phyloP scores from a whole-genome alignment of 305 asterid species.

The Striga hermonthica region DNA sequence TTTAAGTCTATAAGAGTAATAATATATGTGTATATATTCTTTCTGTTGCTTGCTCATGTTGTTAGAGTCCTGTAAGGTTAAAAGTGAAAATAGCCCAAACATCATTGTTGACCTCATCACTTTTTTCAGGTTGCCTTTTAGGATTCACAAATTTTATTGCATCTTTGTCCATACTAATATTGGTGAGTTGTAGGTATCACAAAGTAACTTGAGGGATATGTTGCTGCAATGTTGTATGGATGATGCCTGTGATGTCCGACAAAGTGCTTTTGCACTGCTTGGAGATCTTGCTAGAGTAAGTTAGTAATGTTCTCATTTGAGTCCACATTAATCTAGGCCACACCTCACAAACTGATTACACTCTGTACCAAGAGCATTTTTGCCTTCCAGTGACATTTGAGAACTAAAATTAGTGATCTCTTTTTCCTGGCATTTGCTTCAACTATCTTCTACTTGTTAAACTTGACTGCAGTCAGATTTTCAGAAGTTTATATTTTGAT shows the following conservation, averaged over 20 bases:
- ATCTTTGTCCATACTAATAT: constrained; percentile 11
- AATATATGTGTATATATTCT: not conserved
- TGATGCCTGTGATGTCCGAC: constrained; percentile 86
- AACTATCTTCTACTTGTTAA: constrained; percentile 18
- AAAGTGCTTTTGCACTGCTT: constrained; percentile 98
- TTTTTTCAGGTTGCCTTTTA: constrained; percentile 11
- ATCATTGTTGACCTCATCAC: constrained; percentile 17
- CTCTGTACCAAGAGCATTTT: not conserved
- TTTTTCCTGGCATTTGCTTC: not conserved
- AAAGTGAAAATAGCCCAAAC: not conserved
- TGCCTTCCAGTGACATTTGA: constrained; percentile 3
- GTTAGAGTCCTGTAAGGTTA: not conserved
- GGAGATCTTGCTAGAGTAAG: constrained; percentile 98
- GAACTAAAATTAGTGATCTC: not conserved
- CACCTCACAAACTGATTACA: constrained; percentile 8
- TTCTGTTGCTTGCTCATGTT: constrained; percentile 18
- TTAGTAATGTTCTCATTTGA: constrained; percentile 26
- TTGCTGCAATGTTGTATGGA: constrained; percentile 96
- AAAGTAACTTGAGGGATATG: constrained; percentile 85
- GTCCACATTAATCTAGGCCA: constrained; percentile 15
- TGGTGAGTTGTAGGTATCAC: constrained; percentile 60
- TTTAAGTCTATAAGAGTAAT: not conserved
- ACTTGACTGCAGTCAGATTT: constrained; percentile 7
- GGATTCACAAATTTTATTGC: not conserved
- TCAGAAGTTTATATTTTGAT: constrained; percentile 32